Base-by-base conservation (phyloP, 306 rosid genomes). In the Sophora flavescens region DNA sequence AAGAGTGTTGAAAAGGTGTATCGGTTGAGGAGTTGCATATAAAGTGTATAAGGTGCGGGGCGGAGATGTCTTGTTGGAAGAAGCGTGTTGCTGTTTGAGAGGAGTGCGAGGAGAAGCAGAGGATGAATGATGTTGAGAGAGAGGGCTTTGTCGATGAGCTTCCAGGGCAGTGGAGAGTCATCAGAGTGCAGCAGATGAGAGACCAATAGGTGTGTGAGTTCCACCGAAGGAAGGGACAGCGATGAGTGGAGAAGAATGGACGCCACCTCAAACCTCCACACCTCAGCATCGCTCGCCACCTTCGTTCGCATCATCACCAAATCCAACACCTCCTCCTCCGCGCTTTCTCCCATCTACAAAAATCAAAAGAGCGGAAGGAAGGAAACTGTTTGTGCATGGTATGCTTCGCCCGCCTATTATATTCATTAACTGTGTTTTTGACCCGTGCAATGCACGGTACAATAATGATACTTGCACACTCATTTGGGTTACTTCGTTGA, bases 121-220 rank as follows among this genome's bases (percentile, higher is more conserved):
- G 93, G 88, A 80, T 96, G 96, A 36, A 84, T 80, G 56, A 95
- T 66, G 52, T 80, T 80, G 60, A 86, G 74, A 9, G 95, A 65
- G 47, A 83, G 22, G 12, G 97, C 95, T 57, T 80, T 81, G 80
- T 92, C 89, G 3, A 95, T 95, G 53, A 89, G 82, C 88, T 95
- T 95, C 98, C 98, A 95, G 32, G 86, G 75, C 81, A 86, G 66
- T 4, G 98, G 90, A 38, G 81, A 88, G 79, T 92, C 89, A 65
- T 58, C 86, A 95, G 83, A 92, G 88, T 30, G 22, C 32, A 30
- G 3, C 32, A 30, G 3, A 77, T 84, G 90, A 71, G 97, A 88
- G 54, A 95, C 96, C 63, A 90, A 81, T 72, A 82, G 80, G 66
- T 82, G 90, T 6, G 98, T 92, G 53, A 95, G 92, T 77, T 95